A percentile compares a stretch with the other conserved stretches of the same genome.
These are phyloP conservation scores for Discostella stelligera DNA, from an alignment of 352 stramenopile species.

Conservation along the genomic window DNA sequence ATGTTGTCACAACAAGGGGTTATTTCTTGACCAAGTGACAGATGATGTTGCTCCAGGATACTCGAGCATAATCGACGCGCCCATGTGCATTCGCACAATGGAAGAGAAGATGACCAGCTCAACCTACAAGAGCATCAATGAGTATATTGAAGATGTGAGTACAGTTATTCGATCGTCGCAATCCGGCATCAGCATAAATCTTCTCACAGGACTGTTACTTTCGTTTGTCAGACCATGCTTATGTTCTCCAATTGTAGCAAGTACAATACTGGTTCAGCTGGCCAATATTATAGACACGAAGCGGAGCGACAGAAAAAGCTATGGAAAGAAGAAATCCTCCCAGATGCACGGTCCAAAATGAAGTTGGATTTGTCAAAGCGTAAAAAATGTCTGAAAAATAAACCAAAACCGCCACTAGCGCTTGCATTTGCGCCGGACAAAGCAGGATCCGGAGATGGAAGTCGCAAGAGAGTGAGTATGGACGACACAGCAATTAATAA, in stretches of 20 bases:
- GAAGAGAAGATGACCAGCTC: constrained; percentile 69
- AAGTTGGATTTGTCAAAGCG: constrained; percentile 60
- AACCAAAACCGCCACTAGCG: constrained; percentile 34
- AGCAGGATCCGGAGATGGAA: background rate
- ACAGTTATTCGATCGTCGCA: background rate
- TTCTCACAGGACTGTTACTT: background rate
- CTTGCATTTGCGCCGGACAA: constrained; percentile 44
- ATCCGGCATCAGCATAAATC: background rate
- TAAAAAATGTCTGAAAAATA: constrained; percentile 49
- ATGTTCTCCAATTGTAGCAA: constrained; percentile 80
- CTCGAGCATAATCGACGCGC: constrained; percentile 69
- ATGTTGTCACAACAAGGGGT: constrained; percentile 27
- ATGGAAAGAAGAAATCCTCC: constrained; percentile 70
- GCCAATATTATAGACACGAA: constrained; percentile 74
- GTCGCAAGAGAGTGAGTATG: constrained; percentile 20
- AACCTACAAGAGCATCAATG: constrained; percentile 60
- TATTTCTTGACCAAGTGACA: constrained; percentile 81
- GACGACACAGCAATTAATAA: constrained; percentile 46
- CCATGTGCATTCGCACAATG: constrained; percentile 79
- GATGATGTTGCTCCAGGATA: constrained; percentile 79
- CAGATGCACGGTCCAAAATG: constrained; percentile 58
- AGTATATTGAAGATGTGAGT: constrained; percentile 72
- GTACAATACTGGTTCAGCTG: constrained; percentile 70
- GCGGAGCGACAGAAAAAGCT: constrained; percentile 69
- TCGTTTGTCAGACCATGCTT: constrained; percentile 46